These are phyloP conservation scores for Marasmius fiardii DNA, from an alignment of 1,284 basidiomycete species.

Conservation along the genomic window DNA sequence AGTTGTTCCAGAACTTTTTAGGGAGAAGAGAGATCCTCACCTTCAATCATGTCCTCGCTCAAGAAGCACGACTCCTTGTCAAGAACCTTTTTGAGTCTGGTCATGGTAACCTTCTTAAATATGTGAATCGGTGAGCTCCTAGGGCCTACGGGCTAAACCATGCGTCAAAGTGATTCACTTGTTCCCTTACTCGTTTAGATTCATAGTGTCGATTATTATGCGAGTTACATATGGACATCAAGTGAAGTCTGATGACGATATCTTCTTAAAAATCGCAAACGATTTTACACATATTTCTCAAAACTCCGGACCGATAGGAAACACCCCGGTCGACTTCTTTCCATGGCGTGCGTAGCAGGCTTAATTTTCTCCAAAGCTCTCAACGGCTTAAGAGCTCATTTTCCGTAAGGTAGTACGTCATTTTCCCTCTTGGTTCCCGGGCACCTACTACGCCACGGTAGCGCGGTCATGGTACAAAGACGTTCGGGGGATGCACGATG, in stretches of 20 bases:
- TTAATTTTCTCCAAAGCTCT: background rate
- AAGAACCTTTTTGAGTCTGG: slow-evolving; percentile 13
- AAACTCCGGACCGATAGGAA: slow-evolving; percentile 17
- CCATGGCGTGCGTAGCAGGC: slow-evolving; percentile 15
- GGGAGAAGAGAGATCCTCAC: slow-evolving; percentile 10
- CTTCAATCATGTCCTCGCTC: slow-evolving; percentile 14
- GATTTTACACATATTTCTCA: slow-evolving; percentile 8
- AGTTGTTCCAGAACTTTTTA: slow-evolving; percentile 17
- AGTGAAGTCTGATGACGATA: slow-evolving; percentile 20
- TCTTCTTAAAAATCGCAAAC: slow-evolving; percentile 16
- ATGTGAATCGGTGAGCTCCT: slow-evolving; percentile 13
- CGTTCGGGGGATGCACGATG: slow-evolving; percentile 4
- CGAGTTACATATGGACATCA: slow-evolving; percentile 22
- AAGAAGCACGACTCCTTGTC: slow-evolving; percentile 17
- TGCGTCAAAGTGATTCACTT: background rate
- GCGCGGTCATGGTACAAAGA: slow-evolving; percentile 12
- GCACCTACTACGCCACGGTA: slow-evolving; percentile 19
- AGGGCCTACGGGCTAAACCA: no score
- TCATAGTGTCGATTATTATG: slow-evolving; percentile 19
- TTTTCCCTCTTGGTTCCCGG: slow-evolving; percentile 25
- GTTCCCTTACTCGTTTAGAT: slow-evolving; percentile 12
- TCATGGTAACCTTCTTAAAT: slow-evolving; percentile 8
- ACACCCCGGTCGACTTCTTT: slow-evolving; percentile 19
- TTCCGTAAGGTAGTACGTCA: slow-evolving; percentile 14
- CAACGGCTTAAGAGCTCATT: background rate